These are phyloP conservation scores for Alternaria angustiovoidea DNA, from an alignment of 2,329 filamentous ascomycete genomes.

Conservation along the genomic window DNA sequence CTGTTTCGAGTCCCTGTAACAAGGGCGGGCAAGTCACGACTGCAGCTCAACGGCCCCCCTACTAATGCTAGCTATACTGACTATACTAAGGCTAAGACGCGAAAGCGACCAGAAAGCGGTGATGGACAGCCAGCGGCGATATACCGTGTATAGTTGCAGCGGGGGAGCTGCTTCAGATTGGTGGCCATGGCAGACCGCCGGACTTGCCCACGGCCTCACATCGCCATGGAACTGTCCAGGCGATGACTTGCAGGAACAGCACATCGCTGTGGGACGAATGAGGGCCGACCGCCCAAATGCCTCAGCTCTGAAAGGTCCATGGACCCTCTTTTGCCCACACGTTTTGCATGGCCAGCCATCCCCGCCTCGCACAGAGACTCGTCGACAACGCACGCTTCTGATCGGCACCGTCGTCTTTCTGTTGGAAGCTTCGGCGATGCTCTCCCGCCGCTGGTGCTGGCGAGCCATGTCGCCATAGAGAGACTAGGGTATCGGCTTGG, in stretches of 20 bases:
- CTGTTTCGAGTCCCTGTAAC: conserved; percentile 17
- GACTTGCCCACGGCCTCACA: conserved; percentile 4
- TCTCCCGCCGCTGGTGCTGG: conserved; percentile 3
- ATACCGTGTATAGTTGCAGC: neutral
- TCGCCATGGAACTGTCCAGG: conserved; percentile 9
- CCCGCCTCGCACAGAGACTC: conserved; percentile 23
- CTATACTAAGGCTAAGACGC: neutral
- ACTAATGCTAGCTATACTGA: neutral
- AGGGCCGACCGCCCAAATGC: conserved; percentile 25
- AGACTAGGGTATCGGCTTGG: conserved; percentile 14
- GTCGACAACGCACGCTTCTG: conserved; percentile 26
- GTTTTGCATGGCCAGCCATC: conserved; percentile 19
- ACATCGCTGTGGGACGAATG: conserved; percentile 27
- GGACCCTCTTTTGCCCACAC: conserved; percentile 13
- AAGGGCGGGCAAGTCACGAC: conserved; percentile 11
- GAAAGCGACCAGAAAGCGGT: neutral
- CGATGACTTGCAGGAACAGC: conserved; percentile 38
- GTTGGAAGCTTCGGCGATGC: conserved; percentile 10
- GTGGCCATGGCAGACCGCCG: conserved; percentile 25
- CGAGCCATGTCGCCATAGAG: conserved; percentile 2
- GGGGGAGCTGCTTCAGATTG: conserved; percentile 13
- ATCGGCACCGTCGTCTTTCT: conserved; percentile 17
- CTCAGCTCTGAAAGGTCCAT: conserved; percentile 20
- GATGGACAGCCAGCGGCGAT: conserved; percentile 1
- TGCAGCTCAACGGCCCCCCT: conserved; percentile 15